Base-by-base conservation (phyloP, 2,329 filamentous ascomycete genomes). In the Botrytis fragariae region DNA sequence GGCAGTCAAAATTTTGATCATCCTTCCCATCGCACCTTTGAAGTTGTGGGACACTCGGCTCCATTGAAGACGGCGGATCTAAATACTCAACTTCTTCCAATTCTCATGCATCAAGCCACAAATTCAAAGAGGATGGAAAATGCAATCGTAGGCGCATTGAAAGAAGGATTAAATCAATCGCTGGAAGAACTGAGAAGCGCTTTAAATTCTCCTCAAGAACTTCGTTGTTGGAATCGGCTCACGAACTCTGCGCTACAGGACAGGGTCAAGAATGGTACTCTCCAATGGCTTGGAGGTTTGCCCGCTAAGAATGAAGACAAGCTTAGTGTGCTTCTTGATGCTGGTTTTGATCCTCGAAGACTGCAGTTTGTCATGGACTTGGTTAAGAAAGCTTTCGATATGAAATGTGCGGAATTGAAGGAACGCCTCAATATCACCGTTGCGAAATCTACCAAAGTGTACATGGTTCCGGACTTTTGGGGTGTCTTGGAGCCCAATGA, bases 401-500 rank as follows among this genome's bases (percentile, higher is more conserved):
- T 61, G 1, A 76, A 77, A 69, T 78, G 78, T 35, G 73, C 78
- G 1, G 74, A 77, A 5, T 0, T 84, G 80, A 87, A 88, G 74
- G 80, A 84, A 1, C 88, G 87, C 72, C 82, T 92, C 71, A 90
- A 89, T 65, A 87, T 94, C 67, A 86, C 84, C 1, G 82, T 94
- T 0, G 85, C 86, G 0, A 84, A 86, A 12, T 92, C 91, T 0
- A 88, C 91, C 0, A 89, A 88, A 63, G 82, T 90, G 0, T 88
- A 86, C 74, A 94, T 94, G 82, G 86, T 93, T 0, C 87, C 91
- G 0, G 93, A 95, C 79, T 93, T 92, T 37, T 82, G 82, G 0
- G 86, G 86, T 0, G 82, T 88, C 0, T 80, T 95, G 0, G 82
- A 87, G 68, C 90, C 91, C 57, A 88, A 87, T 1, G 90, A 95